Evolutionary conservation across 2,329 filamentous ascomycete species (phyloP), one percentile per base, ranked within the genome.

Genomic region (Ophiocordyceps camponoti-rufipedis): DNA sequence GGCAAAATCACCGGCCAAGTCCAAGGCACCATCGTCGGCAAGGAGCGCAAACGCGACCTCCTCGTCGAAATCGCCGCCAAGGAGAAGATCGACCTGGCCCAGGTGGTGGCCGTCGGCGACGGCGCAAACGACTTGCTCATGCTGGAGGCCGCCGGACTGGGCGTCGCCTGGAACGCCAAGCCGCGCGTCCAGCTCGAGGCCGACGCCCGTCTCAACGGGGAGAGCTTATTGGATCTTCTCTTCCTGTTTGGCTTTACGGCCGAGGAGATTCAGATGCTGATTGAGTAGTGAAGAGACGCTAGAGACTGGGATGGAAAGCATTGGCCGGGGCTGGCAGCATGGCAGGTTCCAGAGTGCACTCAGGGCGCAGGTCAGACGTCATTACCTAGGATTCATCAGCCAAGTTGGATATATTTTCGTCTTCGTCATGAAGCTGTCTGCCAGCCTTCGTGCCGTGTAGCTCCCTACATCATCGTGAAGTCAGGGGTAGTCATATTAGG

Each of bases 131-230:
- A 91, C 57, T 60, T 91, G 51, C 67, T 81, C 47, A 91, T 91
- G 85, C 77, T 91, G 70, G 71, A 69, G 9, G 72, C 74, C 43
- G 84, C 85, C 0, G 83, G 82, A 0, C 62, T 89, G 35, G 85
- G 85, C 18, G 78, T 91, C 3, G 85, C 85, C 2, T 88, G 85
- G 71, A 85, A 88, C 56, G 85, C 85, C 10, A 91, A 91, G 67
- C 82, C 84, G 2, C 71, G 78, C 48, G 85, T 91, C 46, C 85
- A 91, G 64, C 75, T 80, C 67, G 76, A 83, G 59, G 85, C 85
- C 2, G 76, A 78, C 28, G 78, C 79, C 13, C 70, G 82, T 40
- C 61, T 91, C 49, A 91, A 91, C 56, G 74, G 78, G 19, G 70
- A 75, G 49, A 83, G 71, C 50, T 62, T 91, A 58, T 59, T 81